Base-by-base conservation (phyloP, 768 basidiomycete genomes). In the Clathrus columnatus region DNA sequence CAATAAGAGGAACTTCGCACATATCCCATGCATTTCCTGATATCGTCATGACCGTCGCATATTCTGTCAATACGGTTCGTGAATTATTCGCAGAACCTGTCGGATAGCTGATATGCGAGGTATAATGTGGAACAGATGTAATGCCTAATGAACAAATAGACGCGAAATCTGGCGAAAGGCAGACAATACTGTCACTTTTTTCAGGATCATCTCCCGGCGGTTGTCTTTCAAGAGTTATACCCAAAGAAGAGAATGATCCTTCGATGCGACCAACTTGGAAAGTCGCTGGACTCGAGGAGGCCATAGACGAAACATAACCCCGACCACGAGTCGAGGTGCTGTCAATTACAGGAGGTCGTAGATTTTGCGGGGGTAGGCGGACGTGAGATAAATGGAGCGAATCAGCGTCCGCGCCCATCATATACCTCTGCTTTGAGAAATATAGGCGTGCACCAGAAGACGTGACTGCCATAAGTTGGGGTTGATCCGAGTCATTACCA, bases 1-100 rank as follows among this genome's bases (percentile, higher is more conserved):
- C 68, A 21, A 73, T 41, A 63, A 85, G 74, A 18, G 78, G 72
- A 3, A 85, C 84, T 61, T 70, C 68, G 10, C 58, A 62, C 73
- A 91, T 84, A 23, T 84, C 86, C 88, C 90, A 92, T 6, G 89
- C 89, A 60, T 83, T 73, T 1, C 92, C 92, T 14, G 85, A 83
- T 54, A 94, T 83, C 10, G 84, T 73, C n/a, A 93, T 69, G 23
- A 91, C 64, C 4, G 82, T 81, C 1, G 89, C 85, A 57, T 88
- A 80, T 61, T 95, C 92, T 8, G 82, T 82, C 46, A 92, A 71
- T 10, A 83, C 82, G 2, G 83, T 80, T 20, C 85, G 75, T 45
- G 76, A 74, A 7, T 67, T 67, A 61, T 81, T 83, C 21, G 70
- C 60, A 6, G 73, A 59, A 20, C 68, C 61, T 32, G 72, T 64